Conservation (phyloP, 2,329 filamentous ascomycete genomes). For the Hypoxylon sp. region DNA sequence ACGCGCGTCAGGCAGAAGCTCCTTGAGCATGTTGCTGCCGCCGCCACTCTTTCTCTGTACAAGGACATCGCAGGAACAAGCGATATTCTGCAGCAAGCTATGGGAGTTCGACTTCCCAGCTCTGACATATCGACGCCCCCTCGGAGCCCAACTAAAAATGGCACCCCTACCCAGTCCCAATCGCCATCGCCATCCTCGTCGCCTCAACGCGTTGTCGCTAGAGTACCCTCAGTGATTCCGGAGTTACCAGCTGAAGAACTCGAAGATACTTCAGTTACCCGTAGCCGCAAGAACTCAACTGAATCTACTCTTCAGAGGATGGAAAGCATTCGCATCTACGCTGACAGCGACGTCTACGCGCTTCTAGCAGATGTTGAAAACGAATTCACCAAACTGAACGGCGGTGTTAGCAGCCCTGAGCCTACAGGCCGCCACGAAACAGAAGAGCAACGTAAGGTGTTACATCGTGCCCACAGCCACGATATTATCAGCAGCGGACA, state of each 20-base stretch:
- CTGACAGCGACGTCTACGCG: constrained; percentile 75
- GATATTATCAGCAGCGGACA: constrained; percentile 59
- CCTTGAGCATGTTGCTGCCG: constrained; percentile 83
- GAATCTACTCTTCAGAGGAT: constrained; percentile 54
- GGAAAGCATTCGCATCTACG: constrained; percentile 77
- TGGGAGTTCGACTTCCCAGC: constrained; percentile 56
- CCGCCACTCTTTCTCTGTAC: constrained; percentile 65
- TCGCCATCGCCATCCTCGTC: constrained; percentile 59
- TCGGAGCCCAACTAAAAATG: constrained; percentile 67
- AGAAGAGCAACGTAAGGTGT: constrained; percentile 57
- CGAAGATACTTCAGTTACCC: constrained; percentile 51
- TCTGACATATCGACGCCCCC: constrained; percentile 69
- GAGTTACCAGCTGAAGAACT: constrained; percentile 65
- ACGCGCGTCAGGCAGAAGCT: constrained; percentile 82
- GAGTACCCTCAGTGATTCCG: constrained; percentile 68
- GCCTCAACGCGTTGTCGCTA: constrained; percentile 65
- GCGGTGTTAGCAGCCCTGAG: constrained; percentile 45
- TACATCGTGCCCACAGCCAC: constrained; percentile 65
- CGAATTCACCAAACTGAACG: constrained; percentile 65
- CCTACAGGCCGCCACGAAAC: constrained; percentile 41
- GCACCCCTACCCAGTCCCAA: constrained; percentile 52
- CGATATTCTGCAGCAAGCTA: constrained; percentile 59
- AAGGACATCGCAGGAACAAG: constrained; percentile 53
- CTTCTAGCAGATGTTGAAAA: constrained; percentile 76
- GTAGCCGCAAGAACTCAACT: constrained; percentile 44